Conservation (phyloP, 2,329 filamentous ascomycete genomes). For the Cytospora piceae region DNA sequence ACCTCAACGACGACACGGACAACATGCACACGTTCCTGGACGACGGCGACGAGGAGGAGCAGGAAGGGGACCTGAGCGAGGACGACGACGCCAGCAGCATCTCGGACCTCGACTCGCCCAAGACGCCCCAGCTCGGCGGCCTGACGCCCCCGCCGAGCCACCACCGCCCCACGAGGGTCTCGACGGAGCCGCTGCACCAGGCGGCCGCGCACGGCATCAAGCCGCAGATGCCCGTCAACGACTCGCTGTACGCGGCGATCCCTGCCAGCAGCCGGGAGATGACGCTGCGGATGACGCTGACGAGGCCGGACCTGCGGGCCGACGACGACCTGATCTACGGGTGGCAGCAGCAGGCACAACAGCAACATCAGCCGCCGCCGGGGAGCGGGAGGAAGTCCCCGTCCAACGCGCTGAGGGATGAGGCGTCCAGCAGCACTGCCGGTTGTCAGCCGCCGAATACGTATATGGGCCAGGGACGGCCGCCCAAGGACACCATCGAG, state of each 20-base stretch:
- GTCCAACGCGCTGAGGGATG: slow-evolving; percentile 36
- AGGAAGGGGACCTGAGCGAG: slow-evolving; percentile 33
- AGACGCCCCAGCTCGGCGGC: slow-evolving; percentile 55
- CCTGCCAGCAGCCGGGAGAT: slow-evolving; percentile 70
- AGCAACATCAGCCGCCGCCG: slow-evolving; percentile 33
- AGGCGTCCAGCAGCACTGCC: slow-evolving; percentile 36
- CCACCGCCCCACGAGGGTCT: slow-evolving; percentile 38
- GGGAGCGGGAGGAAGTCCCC: slow-evolving; percentile 56
- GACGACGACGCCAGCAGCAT: slow-evolving; percentile 57
- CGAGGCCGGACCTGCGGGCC: slow-evolving; percentile 81
- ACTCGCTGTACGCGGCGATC: slow-evolving; percentile 31
- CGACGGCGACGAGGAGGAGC: slow-evolving; percentile 46
- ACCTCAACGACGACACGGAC: slow-evolving; percentile 46
- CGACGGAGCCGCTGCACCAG: slow-evolving; percentile 35
- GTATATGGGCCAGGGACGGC: slow-evolving; percentile 40
- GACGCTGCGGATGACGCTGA: slow-evolving; percentile 95
- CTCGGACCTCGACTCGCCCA: slow-evolving; percentile 62
- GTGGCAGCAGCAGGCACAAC: slow-evolving; percentile 53
- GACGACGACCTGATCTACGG: slow-evolving; percentile 74
- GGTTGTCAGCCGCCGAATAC: slow-evolving; percentile 39
- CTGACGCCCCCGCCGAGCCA: slow-evolving; percentile 33
- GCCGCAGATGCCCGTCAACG: slow-evolving; percentile 6
- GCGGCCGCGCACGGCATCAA: not conserved
- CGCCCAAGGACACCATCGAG: slow-evolving; percentile 58
- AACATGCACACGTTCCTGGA: slow-evolving; percentile 61